Percentiles rank a stretch among this genome's conserved stretches.
Conservation (phyloP, 805 yeast genomes). For the Monosporozyma yasuniensis region DNA sequence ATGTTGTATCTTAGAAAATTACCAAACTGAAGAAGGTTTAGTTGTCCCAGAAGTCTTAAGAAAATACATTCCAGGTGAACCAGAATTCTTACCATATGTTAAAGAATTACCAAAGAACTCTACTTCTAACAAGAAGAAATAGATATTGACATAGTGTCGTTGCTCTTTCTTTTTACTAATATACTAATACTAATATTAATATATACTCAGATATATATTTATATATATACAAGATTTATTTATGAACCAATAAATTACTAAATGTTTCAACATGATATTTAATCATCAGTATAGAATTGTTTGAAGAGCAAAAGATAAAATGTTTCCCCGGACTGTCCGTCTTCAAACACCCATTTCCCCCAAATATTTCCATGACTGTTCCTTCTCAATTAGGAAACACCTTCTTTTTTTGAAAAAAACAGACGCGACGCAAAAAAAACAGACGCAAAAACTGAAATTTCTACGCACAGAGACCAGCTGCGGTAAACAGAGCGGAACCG, state of each 20-base stretch:
- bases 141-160: no score
- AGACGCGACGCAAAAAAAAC: not conserved
- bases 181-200: no score
- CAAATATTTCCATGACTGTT: not conserved
- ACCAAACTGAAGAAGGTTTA: constrained; percentile 94
- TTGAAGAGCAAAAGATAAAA: not conserved
- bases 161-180: no score
- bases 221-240: not conserved
- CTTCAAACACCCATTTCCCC: not conserved
- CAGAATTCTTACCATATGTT: constrained; percentile 85
- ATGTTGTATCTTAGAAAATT: constrained; percentile 95
- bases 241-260: not conserved
- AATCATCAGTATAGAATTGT: not conserved
- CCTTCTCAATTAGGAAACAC: not conserved
- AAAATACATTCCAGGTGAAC: constrained; percentile 96
- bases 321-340: not conserved
- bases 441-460: not conserved
- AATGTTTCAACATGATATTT: no score
- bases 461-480: no score
- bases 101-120: constrained; percentile 93
- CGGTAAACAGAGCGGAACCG: not conserved
- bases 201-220: no score
- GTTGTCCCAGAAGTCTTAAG: constrained; percentile 91
- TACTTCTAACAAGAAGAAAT: constrained; percentile 53
- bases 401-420: not conserved